phyloP scores from a whole-genome alignment of 495 filamentous ascomycete genomes.

The Schizothecium vesticola region DNA sequence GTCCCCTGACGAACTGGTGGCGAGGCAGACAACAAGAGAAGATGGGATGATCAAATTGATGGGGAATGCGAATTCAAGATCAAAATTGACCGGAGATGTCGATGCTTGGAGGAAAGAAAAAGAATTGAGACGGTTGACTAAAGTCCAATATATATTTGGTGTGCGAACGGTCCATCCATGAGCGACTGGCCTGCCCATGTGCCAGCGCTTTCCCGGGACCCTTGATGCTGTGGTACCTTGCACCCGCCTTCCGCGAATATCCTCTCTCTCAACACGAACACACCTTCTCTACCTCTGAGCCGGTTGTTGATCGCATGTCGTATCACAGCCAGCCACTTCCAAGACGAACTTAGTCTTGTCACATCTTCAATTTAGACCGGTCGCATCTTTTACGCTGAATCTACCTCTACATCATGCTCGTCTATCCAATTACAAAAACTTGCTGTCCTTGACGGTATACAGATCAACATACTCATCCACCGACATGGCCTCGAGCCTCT shows the following conservation, averaged over 20 bases:
- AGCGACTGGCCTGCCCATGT: not conserved
- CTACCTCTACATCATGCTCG: not conserved
- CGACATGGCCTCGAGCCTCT: constrained; percentile 69
- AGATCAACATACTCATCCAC: constrained; percentile 93
- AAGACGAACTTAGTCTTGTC: not conserved
- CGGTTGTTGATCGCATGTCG: not conserved
- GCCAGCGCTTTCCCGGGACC: not conserved
- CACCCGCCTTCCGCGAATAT: not conserved
- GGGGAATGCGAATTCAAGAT: too few species aligned
- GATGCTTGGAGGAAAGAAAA: not conserved
- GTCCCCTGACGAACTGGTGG: not conserved
- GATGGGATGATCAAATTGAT: not conserved
- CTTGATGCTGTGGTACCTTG: not conserved
- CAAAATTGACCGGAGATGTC: not conserved
- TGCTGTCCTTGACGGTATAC: constrained; percentile 63
- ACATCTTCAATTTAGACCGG: not conserved
- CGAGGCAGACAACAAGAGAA: not conserved
- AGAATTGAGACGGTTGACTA: not conserved
- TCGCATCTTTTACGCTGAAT: not conserved
- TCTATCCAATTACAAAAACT: constrained; percentile 37
- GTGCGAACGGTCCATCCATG: not conserved
- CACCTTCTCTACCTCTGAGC: not conserved
- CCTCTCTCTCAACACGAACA: not conserved
- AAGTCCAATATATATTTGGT: not conserved
- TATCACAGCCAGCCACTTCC: not conserved